Conservation (phyloP, 441 rosid genomes). For the Populus tomentosa region DNA sequence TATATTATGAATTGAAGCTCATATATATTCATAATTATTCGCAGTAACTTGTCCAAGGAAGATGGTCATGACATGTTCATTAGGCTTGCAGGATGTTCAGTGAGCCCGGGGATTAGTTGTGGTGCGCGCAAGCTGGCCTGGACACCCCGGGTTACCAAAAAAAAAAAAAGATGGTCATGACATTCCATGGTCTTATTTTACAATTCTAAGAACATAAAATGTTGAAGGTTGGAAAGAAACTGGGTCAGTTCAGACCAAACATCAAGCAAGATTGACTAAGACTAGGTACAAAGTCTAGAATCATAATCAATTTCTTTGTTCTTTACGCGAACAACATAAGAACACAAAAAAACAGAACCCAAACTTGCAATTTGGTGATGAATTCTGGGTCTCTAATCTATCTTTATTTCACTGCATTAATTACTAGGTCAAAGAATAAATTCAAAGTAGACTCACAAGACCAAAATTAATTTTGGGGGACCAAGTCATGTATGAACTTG, state of each 20-base stretch:
- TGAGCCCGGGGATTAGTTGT: too few species aligned
- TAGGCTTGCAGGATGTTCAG: too few species aligned
- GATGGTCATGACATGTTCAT: not conserved
- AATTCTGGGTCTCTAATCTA: not conserved
- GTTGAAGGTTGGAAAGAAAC: not conserved
- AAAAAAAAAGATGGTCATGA: not conserved
- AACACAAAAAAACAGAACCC: not conserved
- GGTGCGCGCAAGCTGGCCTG: too few species aligned
- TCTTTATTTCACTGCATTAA: not conserved
- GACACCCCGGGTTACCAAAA: too few species aligned
- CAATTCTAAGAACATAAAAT: too few species aligned
- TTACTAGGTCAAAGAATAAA: not conserved
- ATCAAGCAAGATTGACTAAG: not conserved
- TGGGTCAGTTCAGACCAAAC: not conserved
- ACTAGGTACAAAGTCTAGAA: not conserved
- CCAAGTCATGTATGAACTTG: too few species aligned
- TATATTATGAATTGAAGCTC: too few species aligned
- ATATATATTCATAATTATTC: too few species aligned
- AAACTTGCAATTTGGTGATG: constrained; percentile 20
- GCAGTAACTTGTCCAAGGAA: not conserved
- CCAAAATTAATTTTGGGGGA: too few species aligned
- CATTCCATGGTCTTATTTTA: too few species aligned
- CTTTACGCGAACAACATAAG: not conserved
- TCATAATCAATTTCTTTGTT: not conserved
- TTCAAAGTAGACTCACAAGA: not conserved